Evolutionary conservation across 176 grass and related monocot genomes (phyloP).

Genomic region (Cenchrus fungigraminus): DNA sequence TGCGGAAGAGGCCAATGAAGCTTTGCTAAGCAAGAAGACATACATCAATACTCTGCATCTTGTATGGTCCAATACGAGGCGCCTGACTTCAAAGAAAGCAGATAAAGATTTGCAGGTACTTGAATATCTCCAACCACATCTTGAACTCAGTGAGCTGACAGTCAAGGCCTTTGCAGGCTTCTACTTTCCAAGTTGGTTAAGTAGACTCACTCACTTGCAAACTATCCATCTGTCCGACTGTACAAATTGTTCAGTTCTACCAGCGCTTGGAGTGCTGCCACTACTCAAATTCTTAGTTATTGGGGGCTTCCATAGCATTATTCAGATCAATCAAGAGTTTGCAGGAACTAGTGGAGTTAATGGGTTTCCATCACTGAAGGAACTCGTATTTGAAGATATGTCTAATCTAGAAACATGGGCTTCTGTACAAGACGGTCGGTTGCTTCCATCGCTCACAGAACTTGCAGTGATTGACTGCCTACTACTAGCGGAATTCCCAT

Average conservation of each 20-base stretch:
- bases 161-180: constrained; percentile 56
- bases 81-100: constrained; percentile 30
- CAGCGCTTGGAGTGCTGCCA: constrained; percentile 63
- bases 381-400: constrained; percentile 63
- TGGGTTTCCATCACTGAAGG: constrained; percentile 66
- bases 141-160: constrained; percentile 60
- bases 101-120: constrained; percentile 45
- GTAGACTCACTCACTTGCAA: constrained; percentile 56
- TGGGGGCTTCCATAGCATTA: constrained; percentile 47
- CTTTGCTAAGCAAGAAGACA: constrained; percentile 54
- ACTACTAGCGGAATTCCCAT: constrained; percentile 50
- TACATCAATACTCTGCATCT: constrained; percentile 58
- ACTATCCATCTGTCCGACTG: constrained; percentile 73
- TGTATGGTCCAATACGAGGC: constrained; percentile 51
- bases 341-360: constrained; percentile 40
- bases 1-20: constrained; percentile 53
- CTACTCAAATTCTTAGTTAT: constrained; percentile 60
- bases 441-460: constrained; percentile 61
- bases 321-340: constrained; percentile 64
- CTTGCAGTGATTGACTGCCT: constrained; percentile 57
- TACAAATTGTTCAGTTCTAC: constrained; percentile 52
- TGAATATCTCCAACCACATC: constrained; percentile 58
- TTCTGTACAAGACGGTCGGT: constrained; percentile 36
- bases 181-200: constrained; percentile 70
- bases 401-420: constrained; percentile 53